phyloP scores from a whole-genome alignment of 1,139 yeast species.

The Saccharomycopsis hybrid region DNA sequence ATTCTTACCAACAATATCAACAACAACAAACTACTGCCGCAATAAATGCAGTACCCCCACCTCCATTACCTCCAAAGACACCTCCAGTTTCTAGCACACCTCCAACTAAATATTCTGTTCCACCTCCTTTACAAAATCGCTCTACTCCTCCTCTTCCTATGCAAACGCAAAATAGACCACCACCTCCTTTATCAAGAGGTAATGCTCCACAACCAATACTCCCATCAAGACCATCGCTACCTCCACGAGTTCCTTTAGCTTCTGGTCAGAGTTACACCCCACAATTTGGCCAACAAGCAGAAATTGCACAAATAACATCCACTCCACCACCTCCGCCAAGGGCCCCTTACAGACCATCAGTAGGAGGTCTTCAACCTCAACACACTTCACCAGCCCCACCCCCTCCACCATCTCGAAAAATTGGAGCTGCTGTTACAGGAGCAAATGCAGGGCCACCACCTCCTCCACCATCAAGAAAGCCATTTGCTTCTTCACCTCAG shows the following conservation, averaged over 20 bases:
- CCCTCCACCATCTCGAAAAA: slow-evolving; percentile 19
- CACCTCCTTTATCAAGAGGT: slow-evolving; percentile 34
- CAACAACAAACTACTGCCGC: slow-evolving; percentile 29
- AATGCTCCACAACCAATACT: slow-evolving; percentile 17
- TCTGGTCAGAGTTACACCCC: not conserved
- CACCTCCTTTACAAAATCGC: no score
- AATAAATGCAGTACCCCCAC: slow-evolving; percentile 23
- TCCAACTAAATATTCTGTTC: no score
- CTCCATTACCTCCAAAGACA: slow-evolving; percentile 23
- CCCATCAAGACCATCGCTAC: slow-evolving; percentile 13
- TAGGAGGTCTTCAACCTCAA: slow-evolving; percentile 19
- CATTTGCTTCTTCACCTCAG: slow-evolving; percentile 22
- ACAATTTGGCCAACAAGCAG: slow-evolving; percentile 10
- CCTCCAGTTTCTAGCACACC: no score
- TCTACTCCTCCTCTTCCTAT: no score
- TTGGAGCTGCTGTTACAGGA: slow-evolving; percentile 1
- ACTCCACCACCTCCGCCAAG: slow-evolving; percentile 26
- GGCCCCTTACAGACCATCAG: slow-evolving; percentile 21
- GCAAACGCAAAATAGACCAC: slow-evolving; percentile 24
- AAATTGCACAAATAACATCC: no score
- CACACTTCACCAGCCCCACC: no score
- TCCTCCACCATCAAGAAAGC: no score
- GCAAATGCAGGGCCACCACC: no score
- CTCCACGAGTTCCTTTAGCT: slow-evolving; percentile 6
- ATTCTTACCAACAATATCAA: slow-evolving; percentile 30